These are phyloP conservation scores for Herpetomonas samuelpessoai DNA, from an alignment of 208 protist genomes.

Conservation along the genomic window DNA sequence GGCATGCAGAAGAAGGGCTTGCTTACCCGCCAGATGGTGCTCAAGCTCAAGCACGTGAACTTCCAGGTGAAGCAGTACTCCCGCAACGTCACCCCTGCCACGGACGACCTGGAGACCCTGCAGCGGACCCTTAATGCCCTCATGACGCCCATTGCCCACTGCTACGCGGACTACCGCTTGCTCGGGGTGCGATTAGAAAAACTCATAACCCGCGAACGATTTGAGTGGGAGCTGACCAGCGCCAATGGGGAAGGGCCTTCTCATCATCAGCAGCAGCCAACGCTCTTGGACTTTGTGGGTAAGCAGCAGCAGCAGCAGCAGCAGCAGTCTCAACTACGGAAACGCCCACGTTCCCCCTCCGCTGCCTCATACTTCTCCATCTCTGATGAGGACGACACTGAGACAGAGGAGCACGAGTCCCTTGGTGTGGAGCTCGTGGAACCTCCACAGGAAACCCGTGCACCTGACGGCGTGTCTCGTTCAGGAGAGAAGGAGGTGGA, in stretches of 20 bases:
- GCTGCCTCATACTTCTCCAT: background rate
- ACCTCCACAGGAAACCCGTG: too few relatives aligned
- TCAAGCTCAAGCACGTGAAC: conserved; percentile 68
- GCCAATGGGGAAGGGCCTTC: background rate
- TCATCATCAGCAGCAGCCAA: conserved; percentile 10
- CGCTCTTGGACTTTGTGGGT: conserved; percentile 6
- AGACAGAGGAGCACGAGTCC: too few relatives aligned
- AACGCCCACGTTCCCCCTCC: background rate
- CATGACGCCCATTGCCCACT: conserved; percentile 40
- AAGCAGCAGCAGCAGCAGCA: background rate
- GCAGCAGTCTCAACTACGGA: too few relatives aligned
- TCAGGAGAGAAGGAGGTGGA: too few relatives aligned
- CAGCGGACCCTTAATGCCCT: conserved; percentile 52
- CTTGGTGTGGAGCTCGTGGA: too few relatives aligned
- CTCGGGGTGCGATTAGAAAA: conserved; percentile 68
- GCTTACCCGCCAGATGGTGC: conserved; percentile 54
- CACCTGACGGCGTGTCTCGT: too few relatives aligned
- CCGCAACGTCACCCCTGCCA: conserved; percentile 35
- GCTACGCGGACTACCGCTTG: conserved; percentile 59
- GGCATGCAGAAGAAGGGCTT: conserved; percentile 31
- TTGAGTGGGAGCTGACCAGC: conserved; percentile 6
- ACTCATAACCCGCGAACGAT: conserved; percentile 29
- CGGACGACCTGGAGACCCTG: conserved; percentile 47
- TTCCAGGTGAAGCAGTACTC: conserved; percentile 75
- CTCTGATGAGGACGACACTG: too few relatives aligned